Conservation (phyloP, 805 yeast species). For the Ogataea thermomethanolica region DNA sequence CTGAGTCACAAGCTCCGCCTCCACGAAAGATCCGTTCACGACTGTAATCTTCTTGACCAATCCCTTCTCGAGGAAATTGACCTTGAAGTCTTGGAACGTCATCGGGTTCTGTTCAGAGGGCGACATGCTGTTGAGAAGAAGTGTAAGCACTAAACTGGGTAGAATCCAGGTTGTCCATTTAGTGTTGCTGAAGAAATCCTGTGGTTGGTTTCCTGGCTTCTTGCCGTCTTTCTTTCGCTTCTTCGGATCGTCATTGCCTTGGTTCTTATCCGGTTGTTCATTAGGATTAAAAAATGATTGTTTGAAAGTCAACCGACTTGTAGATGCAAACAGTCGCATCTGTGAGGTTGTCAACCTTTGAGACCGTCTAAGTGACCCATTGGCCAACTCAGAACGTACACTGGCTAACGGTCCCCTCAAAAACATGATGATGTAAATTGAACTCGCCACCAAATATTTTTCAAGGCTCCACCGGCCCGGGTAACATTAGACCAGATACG, state of each 20-base stretch:
- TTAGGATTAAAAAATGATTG: conserved; percentile 9
- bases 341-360: not conserved
- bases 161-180: conserved; percentile 28
- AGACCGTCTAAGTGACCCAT: not conserved
- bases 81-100: conserved; percentile 89
- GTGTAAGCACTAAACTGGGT: conserved; percentile 25
- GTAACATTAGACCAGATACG: conserved; percentile 1
- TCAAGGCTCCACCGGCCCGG: not conserved
- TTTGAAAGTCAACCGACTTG: conserved; percentile 14
- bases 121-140: conserved; percentile 18
- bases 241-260: conserved; percentile 4
- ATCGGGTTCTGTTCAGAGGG: conserved; percentile 39
- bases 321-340: not conserved
- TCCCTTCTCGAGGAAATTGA: conserved; percentile 70
- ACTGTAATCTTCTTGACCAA: conserved; percentile 71
- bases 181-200: conserved; percentile 14
- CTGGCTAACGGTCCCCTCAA: conserved; percentile 1
- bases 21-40: conserved; percentile 71
- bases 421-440: conserved; percentile 2
- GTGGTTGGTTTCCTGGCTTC: conserved; percentile 6
- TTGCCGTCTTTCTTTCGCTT: conserved; percentile 12
- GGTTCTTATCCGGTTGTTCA: conserved; percentile 9
- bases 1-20: conserved; percentile 48
- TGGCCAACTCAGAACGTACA: conserved; percentile 2
- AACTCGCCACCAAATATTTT: conserved; percentile 8